phyloP scores from a whole-genome alignment of 345 rosid species.

The Theobroma cacao region DNA sequence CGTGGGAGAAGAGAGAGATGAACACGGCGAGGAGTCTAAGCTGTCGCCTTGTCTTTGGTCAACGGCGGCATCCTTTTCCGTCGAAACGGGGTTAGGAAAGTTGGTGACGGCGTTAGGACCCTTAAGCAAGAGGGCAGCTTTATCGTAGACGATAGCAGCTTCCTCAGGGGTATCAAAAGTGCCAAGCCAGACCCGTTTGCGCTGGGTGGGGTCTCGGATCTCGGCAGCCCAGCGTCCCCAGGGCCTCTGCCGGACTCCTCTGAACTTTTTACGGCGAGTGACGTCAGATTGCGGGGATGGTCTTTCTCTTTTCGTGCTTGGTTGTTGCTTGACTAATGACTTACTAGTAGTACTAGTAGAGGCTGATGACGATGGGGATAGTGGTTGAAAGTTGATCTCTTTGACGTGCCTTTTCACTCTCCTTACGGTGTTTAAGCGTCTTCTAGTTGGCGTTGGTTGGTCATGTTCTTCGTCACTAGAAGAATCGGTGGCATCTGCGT shows the following conservation, averaged over 20 bases:
- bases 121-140: slow-evolving; percentile 78
- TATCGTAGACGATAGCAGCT: slow-evolving; percentile 84
- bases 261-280: slow-evolving; percentile 45
- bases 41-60: background rate
- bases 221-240: slow-evolving; percentile 99
- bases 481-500: background rate
- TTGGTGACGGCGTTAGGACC: slow-evolving; percentile 81
- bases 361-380: background rate
- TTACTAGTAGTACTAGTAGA: background rate
- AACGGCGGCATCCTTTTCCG: background rate
- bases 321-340: background rate
- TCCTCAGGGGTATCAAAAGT: slow-evolving; percentile 88
- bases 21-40: slow-evolving; percentile 2
- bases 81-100: slow-evolving; percentile 36
- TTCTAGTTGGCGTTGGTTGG: background rate
- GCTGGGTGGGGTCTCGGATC: slow-evolving; percentile 75
- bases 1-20: background rate
- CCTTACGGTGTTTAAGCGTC: background rate
- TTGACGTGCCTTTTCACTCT: background rate
- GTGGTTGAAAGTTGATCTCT: background rate
- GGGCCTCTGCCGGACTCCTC: slow-evolving; percentile 85
- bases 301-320: slow-evolving; percentile 10
- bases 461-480: background rate
- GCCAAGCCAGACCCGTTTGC: slow-evolving; percentile 82
- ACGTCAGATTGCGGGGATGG: slow-evolving; percentile 3